phyloP scores from a whole-genome alignment of 768 basidiomycete genomes.

The Atractiella rhizophila region DNA sequence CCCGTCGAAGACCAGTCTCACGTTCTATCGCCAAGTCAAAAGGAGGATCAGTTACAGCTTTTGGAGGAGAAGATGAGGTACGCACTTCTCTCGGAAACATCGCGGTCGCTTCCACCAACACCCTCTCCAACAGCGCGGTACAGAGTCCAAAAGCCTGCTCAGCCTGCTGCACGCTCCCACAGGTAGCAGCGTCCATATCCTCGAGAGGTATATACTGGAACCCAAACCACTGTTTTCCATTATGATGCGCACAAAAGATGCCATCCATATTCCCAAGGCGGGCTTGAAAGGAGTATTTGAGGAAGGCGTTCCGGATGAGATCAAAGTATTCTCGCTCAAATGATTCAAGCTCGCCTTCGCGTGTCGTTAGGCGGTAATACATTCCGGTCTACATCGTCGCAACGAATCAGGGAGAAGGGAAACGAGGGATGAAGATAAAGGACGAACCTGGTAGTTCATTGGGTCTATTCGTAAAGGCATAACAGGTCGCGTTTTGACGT shows the following conservation, averaged over 20 bases:
- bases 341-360: constrained; percentile 33
- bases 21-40: no score
- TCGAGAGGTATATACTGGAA: constrained; percentile 73
- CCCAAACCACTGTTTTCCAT: constrained; percentile 62
- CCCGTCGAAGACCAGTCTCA: no score
- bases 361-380: neutral
- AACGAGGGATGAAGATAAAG: neutral
- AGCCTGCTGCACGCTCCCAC: constrained; percentile 38
- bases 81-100: no score
- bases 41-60: no score
- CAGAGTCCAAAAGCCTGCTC: constrained; percentile 51
- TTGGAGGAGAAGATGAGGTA: no score
- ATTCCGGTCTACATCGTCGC: no score
- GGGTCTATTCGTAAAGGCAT: constrained; percentile 60
- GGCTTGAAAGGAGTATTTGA: constrained; percentile 74
- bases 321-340: constrained; percentile 92
- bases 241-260: constrained; percentile 44
- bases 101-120: constrained; percentile 37
- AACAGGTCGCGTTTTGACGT: constrained; percentile 82
- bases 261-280: constrained; percentile 96
- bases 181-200: constrained; percentile 66
- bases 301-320: constrained; percentile 70
- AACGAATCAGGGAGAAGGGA: neutral
- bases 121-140: constrained; percentile 39
- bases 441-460: constrained; percentile 45